Evolutionary conservation across 2,329 filamentous ascomycete species (phyloP), one percentile per base, ranked within the genome.

Genomic region (Cryphonectria parasitica): DNA sequence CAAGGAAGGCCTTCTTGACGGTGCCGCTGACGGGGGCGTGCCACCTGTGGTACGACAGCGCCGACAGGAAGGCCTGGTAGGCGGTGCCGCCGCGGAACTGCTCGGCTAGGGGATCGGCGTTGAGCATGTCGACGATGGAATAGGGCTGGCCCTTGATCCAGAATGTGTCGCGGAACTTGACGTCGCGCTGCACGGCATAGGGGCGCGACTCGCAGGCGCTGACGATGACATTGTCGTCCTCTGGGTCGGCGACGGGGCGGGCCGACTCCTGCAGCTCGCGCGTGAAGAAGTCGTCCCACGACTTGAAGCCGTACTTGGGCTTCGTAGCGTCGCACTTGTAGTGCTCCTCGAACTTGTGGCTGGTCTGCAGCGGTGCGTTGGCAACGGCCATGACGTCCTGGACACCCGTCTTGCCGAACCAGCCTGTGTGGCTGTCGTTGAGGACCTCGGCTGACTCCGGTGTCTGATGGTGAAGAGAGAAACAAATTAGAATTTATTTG

Each of bases 61-160:
- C 87, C 10, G 85, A 89, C 3, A 93, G 80, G 76, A 91, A 93
- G 0, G 90, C 91, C 76, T 93, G 91, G 78, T 92, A 93, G 39
- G 93, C 82, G 0, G 89, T 92, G 1, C 88, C 91, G 7, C 87
- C 87, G 0, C 82, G 84, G 74, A 92, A 93, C 0, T 87, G 75
- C 10, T 81, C 74, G 0, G 87, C 81, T 0, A 88, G 77, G 0
- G 82, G 75, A 74, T 91, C 88, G 74, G 88, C 80, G 0, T 82
- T 85, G 3, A 93, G 82, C 88, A 92, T 91, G 76, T 91, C 87
- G 2, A 82, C 74, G 25, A 91, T 78, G 0, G 88, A 91, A 79
- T 92, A 93, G 0, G 89, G 89, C 78, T 92, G 89, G 11, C 84
- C 86, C 77, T 93, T 93, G 75, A 89, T 83, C 86, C 89, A 92